Percentiles rank a stretch among this genome's conserved stretches.
Conservation (phyloP, 1,139 yeast species). For the Hyphopichia buzzinii region DNA sequence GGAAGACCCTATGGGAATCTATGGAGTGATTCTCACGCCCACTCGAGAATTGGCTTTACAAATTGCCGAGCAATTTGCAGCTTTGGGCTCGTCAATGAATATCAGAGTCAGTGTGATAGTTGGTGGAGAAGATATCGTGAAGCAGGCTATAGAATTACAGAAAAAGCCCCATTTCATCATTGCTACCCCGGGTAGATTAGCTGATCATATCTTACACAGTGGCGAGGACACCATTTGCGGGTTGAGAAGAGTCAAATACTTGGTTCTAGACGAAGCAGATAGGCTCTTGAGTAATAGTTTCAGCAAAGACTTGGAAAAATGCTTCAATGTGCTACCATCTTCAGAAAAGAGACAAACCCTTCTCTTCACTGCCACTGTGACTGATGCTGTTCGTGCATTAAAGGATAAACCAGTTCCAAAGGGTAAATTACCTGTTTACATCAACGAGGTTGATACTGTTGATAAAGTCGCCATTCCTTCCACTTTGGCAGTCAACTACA, state of each 20-base stretch:
- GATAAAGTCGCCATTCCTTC: constrained; percentile 79
- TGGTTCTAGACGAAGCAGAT: constrained; percentile 97
- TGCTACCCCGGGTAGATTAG: constrained; percentile 97
- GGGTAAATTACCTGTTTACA: constrained; percentile 65
- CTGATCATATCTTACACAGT: constrained; percentile 84
- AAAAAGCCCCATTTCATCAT: constrained; percentile 89
- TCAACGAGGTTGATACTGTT: constrained; percentile 77
- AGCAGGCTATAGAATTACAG: constrained; percentile 80
- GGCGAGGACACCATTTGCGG: constrained; percentile 89
- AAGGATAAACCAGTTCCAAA: constrained; percentile 63
- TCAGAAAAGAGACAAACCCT: constrained; percentile 78
- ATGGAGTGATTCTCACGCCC: constrained; percentile 86
- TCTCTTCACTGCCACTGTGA: constrained; percentile 92
- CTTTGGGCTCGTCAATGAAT: constrained; percentile 87
- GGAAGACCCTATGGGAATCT: constrained; percentile 90
- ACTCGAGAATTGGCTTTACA: constrained; percentile 95
- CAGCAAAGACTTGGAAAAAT: constrained; percentile 70
- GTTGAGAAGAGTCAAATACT: constrained; percentile 67
- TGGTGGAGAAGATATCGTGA: constrained; percentile 92
- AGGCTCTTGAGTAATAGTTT: constrained; percentile 81
- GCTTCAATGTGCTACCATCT: constrained; percentile 70
- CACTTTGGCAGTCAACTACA: constrained; percentile 56
- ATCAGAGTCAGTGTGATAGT: constrained; percentile 78
- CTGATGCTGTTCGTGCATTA: constrained; percentile 83
- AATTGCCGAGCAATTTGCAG: constrained; percentile 94